Conservation (phyloP, 2,329 filamentous ascomycete species). For the Phoma sp. region DNA sequence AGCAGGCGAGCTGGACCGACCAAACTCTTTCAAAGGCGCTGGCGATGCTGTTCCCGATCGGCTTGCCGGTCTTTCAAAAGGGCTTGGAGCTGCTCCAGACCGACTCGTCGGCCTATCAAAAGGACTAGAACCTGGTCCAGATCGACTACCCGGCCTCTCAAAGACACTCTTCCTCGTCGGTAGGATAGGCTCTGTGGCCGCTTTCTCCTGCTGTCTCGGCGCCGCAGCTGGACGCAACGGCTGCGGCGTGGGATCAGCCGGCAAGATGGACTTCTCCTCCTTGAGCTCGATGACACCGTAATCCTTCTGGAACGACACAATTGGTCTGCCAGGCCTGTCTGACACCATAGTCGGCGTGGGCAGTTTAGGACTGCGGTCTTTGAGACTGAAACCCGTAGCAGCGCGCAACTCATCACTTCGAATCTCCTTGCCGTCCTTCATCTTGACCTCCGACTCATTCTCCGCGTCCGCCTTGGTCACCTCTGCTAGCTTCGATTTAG, state of each 20-base stretch:
- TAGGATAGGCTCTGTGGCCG: slow-evolving; percentile 48
- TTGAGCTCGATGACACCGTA: slow-evolving; percentile 81
- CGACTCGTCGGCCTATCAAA: slow-evolving; percentile 13
- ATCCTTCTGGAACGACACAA: slow-evolving; percentile 92
- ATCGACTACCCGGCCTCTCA: slow-evolving; percentile 36
- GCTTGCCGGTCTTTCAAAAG: not conserved
- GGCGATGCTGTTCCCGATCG: slow-evolving; percentile 4
- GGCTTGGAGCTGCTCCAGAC: slow-evolving; percentile 1
- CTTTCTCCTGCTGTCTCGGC: slow-evolving; percentile 42
- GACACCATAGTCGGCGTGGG: slow-evolving; percentile 91
- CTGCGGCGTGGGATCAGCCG: slow-evolving; percentile 5
- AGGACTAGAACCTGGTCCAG: not conserved
- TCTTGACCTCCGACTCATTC: slow-evolving; percentile 54
- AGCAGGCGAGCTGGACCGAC: slow-evolving; percentile 19
- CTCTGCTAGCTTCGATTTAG: slow-evolving; percentile 41
- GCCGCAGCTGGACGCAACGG: slow-evolving; percentile 15
- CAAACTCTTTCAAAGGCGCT: slow-evolving; percentile 2
- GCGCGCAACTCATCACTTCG: slow-evolving; percentile 85
- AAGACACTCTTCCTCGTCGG: slow-evolving; percentile 61
- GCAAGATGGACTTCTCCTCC: slow-evolving; percentile 47
- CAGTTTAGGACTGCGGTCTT: slow-evolving; percentile 83
- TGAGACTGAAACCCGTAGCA: slow-evolving; percentile 87
- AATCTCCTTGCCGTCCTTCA: slow-evolving; percentile 81
- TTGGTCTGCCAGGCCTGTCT: slow-evolving; percentile 86
- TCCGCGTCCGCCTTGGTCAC: slow-evolving; percentile 37